Conservation (phyloP, 768 basidiomycete species). For the Roridomyces roridus region DNA sequence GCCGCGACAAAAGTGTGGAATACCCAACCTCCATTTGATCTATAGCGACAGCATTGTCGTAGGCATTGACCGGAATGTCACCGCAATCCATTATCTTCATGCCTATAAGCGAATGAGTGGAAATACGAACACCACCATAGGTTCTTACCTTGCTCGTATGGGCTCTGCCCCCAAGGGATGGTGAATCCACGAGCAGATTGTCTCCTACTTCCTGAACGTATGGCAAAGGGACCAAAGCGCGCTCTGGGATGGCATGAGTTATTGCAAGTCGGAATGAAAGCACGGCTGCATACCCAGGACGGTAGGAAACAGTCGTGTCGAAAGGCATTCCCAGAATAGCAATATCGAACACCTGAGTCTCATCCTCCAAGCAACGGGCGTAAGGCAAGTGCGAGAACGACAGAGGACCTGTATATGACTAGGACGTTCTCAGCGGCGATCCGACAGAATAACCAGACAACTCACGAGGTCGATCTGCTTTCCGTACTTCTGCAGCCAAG, state of each 20-base stretch:
- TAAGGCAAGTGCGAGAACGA: conserved; percentile 87
- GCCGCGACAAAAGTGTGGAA: conserved; percentile 70
- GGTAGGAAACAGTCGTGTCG: conserved; percentile 72
- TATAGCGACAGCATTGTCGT: conserved; percentile 83
- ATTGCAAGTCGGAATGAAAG: background rate
- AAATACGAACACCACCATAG: too few species aligned
- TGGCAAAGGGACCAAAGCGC: conserved; percentile 86
- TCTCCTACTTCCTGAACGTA: conserved; percentile 79
- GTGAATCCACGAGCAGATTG: conserved; percentile 70
- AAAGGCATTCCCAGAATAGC: conserved; percentile 84
- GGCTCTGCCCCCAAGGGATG: conserved; percentile 73
- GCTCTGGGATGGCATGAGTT: conserved; percentile 54
- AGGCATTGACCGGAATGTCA: conserved; percentile 82
- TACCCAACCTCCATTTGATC: conserved; percentile 92
- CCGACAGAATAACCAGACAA: too few species aligned
- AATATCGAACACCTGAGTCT: conserved; percentile 64
- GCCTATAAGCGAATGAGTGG: conserved; percentile 34
- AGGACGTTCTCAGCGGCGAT: too few species aligned
- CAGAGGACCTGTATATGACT: conserved; percentile 65
- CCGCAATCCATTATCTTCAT: conserved; percentile 81
- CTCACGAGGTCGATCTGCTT: conserved; percentile 67
- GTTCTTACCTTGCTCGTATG: conserved; percentile 46
- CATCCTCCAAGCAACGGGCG: conserved; percentile 69
- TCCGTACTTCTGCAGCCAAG: conserved; percentile 81
- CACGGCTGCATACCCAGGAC: conserved; percentile 48